Evolutionary conservation across 1,284 basidiomycete genomes (phyloP).

Genomic region (Leccinum fallax): DNA sequence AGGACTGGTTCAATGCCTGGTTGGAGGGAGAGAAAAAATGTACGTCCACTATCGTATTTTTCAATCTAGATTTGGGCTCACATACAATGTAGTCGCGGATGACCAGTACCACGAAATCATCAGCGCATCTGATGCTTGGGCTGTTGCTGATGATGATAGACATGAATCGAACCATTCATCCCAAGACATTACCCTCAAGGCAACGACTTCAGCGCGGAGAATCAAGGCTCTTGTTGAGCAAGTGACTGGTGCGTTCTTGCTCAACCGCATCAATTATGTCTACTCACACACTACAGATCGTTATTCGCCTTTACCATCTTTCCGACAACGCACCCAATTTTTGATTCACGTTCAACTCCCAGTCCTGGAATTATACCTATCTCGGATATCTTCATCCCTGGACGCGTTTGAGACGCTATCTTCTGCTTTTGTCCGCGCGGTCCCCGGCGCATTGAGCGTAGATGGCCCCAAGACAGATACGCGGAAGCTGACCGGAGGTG

Average conservation of each 20-base stretch:
- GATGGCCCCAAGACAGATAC: slow-evolving; percentile 58
- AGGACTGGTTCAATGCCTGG: slow-evolving; percentile 92
- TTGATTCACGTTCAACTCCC: slow-evolving; percentile 86
- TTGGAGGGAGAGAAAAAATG: slow-evolving; percentile 84
- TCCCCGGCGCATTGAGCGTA: slow-evolving; percentile 82
- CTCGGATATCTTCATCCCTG: slow-evolving; percentile 79
- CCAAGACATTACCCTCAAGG: slow-evolving; percentile 44
- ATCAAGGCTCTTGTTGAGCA: slow-evolving; percentile 86
- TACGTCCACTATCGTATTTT: slow-evolving; percentile 44
- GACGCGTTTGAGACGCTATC: slow-evolving; percentile 94
- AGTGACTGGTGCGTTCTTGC: slow-evolving; percentile 67
- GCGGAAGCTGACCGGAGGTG: slow-evolving; percentile 69
- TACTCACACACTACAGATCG: slow-evolving; percentile 58
- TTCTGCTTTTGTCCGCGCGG: slow-evolving; percentile 83
- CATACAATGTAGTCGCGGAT: slow-evolving; percentile 60
- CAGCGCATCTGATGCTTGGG: slow-evolving; percentile 83
- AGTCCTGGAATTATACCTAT: slow-evolving; percentile 75
- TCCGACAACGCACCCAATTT: slow-evolving; percentile 81
- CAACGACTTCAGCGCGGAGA: slow-evolving; percentile 80
- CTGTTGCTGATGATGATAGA: slow-evolving; percentile 71
- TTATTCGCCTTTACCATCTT: slow-evolving; percentile 83
- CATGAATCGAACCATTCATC: slow-evolving; percentile 44
- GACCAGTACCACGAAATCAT: slow-evolving; percentile 85
- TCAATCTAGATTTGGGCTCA: slow-evolving; percentile 1
- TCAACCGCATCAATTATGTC: not conserved